A percentile compares a stretch with the other conserved stretches of the same genome.
Conservation (phyloP, 1,139 yeast genomes). For the Magnusiomyces ingens region DNA sequence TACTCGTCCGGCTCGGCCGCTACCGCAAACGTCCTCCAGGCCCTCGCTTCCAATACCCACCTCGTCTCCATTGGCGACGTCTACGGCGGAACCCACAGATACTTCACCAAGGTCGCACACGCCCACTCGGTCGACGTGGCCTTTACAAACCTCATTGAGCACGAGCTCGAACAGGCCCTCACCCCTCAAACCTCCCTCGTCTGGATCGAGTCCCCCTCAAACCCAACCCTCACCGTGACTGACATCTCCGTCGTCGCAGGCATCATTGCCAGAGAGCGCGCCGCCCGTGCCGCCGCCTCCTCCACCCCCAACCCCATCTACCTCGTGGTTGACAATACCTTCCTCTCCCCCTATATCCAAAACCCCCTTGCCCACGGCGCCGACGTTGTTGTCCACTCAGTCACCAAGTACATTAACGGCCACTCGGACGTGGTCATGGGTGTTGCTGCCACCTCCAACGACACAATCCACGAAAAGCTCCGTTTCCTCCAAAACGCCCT, state of each 20-base stretch:
- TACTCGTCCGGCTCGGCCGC: constrained; percentile 84
- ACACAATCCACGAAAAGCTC: constrained; percentile 53
- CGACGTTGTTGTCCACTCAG: constrained; percentile 81
- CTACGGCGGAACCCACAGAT: constrained; percentile 90
- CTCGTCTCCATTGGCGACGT: constrained; percentile 81
- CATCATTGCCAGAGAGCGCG: constrained; percentile 44
- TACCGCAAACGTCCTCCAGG: constrained; percentile 71
- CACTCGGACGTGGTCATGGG: constrained; percentile 92
- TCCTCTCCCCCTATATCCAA: constrained; percentile 86
- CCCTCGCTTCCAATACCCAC: constrained; percentile 66
- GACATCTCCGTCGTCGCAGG: constrained; percentile 58
- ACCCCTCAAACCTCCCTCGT: constrained; percentile 61
- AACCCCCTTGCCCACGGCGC: constrained; percentile 83
- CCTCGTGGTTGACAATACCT: constrained; percentile 87
- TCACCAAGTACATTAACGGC: constrained; percentile 86
- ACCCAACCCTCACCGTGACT: constrained; percentile 75
- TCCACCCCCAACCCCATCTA: constrained; percentile 40
- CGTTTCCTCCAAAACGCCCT: constrained; percentile 81
- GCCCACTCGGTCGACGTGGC: constrained; percentile 69
- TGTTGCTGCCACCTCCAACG: constrained; percentile 64
- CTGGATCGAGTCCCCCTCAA: constrained; percentile 87
- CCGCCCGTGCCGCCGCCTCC: constrained; percentile 30
- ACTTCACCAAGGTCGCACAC: constrained; percentile 78
- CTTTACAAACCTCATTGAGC: constrained; percentile 59
- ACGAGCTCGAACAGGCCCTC: constrained; percentile 52